Evolutionary conservation across 108 stramenopile genomes (phyloP).

Genomic region (Nannochloropsis granulata): DNA sequence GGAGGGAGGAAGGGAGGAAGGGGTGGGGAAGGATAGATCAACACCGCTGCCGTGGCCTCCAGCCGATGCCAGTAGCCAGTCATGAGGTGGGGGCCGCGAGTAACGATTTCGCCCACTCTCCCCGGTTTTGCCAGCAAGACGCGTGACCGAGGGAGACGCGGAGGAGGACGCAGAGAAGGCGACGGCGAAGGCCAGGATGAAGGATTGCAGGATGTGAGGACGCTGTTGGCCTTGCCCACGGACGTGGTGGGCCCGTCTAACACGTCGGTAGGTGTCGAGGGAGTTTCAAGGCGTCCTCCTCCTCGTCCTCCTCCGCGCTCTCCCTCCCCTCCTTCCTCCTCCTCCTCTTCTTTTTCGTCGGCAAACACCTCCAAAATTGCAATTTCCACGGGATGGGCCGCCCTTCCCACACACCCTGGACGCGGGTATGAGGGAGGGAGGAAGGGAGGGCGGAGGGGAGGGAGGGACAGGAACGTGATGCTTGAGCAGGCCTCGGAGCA

Average conservation of each 20-base stretch:
- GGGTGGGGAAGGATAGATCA: neutral
- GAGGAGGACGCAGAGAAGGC: neutral
- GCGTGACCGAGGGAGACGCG: neutral
- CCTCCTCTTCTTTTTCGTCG: neutral
- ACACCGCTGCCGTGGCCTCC: constrained; percentile 3
- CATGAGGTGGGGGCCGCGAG: constrained; percentile 68
- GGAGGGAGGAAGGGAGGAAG: neutral
- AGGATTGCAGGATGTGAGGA: constrained; percentile 74
- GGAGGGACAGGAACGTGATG: constrained; percentile 47
- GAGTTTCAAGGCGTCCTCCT: no score
- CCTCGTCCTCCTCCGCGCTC: neutral
- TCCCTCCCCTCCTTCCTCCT: neutral
- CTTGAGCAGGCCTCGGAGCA: constrained; percentile 83
- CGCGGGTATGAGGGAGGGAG: neutral
- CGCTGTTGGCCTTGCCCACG: constrained; percentile 72
- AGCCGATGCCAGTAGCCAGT: constrained; percentile 70
- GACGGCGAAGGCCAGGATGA: neutral
- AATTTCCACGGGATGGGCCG: neutral
- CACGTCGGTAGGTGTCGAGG: constrained; percentile 64
- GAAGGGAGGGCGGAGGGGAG: neutral
- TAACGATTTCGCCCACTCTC: constrained; percentile 55
- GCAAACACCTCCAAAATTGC: neutral
- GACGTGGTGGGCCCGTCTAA: constrained; percentile 76
- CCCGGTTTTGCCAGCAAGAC: neutral
- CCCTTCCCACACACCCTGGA: neutral